A percentile compares a stretch with the other conserved stretches of the same genome.
phyloP scores from a whole-genome alignment of 352 stramenopile species.

The Salisapilia sapeloensis region DNA sequence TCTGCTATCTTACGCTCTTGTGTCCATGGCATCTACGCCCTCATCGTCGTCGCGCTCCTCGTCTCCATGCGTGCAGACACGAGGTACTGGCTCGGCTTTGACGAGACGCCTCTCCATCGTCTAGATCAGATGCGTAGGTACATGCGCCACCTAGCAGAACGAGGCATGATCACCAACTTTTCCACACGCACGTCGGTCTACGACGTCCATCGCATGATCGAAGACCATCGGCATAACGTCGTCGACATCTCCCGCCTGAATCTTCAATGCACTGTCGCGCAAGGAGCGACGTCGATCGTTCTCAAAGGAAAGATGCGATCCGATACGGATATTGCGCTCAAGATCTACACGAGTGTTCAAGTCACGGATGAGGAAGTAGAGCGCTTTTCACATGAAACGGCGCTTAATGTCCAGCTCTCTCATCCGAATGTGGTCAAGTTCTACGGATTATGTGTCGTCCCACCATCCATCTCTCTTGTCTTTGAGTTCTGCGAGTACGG shows the following conservation, averaged over 20 bases:
- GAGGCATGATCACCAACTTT: constrained; percentile 78
- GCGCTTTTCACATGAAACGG: constrained; percentile 65
- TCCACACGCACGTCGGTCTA: constrained; percentile 79
- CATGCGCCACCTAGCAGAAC: constrained; percentile 53
- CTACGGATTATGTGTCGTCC: constrained; percentile 65
- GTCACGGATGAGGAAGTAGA: constrained; percentile 71
- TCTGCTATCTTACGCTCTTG: constrained; percentile 11
- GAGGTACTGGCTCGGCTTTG: constrained; percentile 69
- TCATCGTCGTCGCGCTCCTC: constrained; percentile 52
- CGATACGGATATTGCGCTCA: constrained; percentile 49
- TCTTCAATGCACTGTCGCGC: constrained; percentile 60
- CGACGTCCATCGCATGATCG: constrained; percentile 80
- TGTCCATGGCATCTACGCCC: constrained; percentile 8
- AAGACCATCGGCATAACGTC: constrained; percentile 66
- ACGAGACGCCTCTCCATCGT: constrained; percentile 61
- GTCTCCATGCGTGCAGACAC: constrained; percentile 68
- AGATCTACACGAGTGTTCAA: constrained; percentile 75
- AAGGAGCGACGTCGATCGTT: constrained; percentile 69
- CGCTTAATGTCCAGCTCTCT: constrained; percentile 62
- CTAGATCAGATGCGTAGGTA: constrained; percentile 71
- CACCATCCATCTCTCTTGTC: constrained; percentile 69
- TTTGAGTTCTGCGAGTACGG: constrained; percentile 81
- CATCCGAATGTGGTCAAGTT: constrained; percentile 76
- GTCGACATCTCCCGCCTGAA: constrained; percentile 61
- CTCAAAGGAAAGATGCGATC: constrained; percentile 49